These are phyloP conservation scores for Aspergillus sclerotiicarbonarius DNA, from an alignment of 495 filamentous ascomycete species.

Conservation along the genomic window DNA sequence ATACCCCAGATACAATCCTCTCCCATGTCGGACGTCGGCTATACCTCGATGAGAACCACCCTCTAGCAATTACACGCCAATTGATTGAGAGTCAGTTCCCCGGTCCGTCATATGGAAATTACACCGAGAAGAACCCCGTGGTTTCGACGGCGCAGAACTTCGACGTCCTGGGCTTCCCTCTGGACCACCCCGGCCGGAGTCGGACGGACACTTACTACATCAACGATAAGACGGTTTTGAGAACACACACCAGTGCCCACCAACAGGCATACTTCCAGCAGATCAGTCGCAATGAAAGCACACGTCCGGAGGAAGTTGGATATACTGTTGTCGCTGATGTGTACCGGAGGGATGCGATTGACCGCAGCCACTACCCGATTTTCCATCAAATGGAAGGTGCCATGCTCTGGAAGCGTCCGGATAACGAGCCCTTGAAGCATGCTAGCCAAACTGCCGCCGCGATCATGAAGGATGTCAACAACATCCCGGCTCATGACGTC, in stretches of 20 bases:
- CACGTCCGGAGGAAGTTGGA: constrained; percentile 64
- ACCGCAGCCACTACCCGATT: constrained; percentile 90
- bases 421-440: constrained; percentile 54
- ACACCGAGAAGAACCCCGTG: constrained; percentile 77
- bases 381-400: constrained; percentile 99
- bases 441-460: constrained; percentile 34
- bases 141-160: constrained; percentile 90
- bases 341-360: constrained; percentile 91
- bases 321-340: constrained; percentile 95
- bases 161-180: constrained; percentile 86
- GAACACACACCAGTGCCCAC: constrained; percentile 93
- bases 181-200: constrained; percentile 84
- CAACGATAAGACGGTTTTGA: constrained; percentile 76
- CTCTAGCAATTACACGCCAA: constrained; percentile 82
- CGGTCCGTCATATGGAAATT: constrained; percentile 63
- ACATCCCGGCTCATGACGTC: constrained; percentile 67
- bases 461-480: constrained; percentile 63
- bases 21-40: constrained; percentile 69
- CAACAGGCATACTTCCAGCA: constrained; percentile 80
- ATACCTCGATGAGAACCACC: constrained; percentile 85
- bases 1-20: constrained; percentile 73
- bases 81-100: constrained; percentile 92
- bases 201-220: constrained; percentile 95
- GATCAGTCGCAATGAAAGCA: constrained; percentile 40
- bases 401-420: constrained; percentile 77